Base-by-base conservation (phyloP, 805 yeast species). In the Ascoidea asiatica region DNA sequence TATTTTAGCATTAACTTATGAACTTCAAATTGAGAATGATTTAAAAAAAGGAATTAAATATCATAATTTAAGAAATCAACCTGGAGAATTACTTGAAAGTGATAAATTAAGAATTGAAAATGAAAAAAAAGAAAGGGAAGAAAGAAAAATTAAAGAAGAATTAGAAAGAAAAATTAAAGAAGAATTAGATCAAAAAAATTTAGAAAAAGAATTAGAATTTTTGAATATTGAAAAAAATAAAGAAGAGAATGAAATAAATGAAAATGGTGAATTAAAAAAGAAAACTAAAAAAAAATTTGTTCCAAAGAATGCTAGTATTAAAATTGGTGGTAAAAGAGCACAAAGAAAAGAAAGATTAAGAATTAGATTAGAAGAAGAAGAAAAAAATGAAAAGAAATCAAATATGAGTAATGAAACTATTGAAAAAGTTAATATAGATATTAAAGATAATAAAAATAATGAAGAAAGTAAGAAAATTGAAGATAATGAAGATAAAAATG, bases 1-100 rank as follows among this genome's bases (percentile, higher is more conserved):
- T 56, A 81, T 92, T 46, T 70, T 94, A 48, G 97, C 99, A 0
- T 69, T 92, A 52, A 77, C 95, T 1, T 89, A 87, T 57, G 97
- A 92, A 58, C 62, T 92, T 43, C 95, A 89, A 51, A 67, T 69
- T 44, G 90, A 86, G 58, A n/a, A n/a, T n/a, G n/a, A n/a, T n/a
- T 52, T 70, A 45, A 79, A 79, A 52, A 66, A 72, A 41, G 90
- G 90, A 15, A n/a, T n/a, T 17, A 21, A 7, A 29, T 81, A 77
- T 42, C 72, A 79, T 73, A 69, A 84, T 54, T 63, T 88, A 48
- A 75, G 95, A 61, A 72, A 68, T 43, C 70, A 53, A 47, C 95
- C 95, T 0, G 94, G 94, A 33, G 81, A 81, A 56, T 59, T 62
- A 47, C 59, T 33, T 21, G 59, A 33, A 58, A 54, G 49, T 44